These are phyloP conservation scores for Periconia digitata DNA, from an alignment of 2,329 filamentous ascomycete genomes.

Conservation along the genomic window DNA sequence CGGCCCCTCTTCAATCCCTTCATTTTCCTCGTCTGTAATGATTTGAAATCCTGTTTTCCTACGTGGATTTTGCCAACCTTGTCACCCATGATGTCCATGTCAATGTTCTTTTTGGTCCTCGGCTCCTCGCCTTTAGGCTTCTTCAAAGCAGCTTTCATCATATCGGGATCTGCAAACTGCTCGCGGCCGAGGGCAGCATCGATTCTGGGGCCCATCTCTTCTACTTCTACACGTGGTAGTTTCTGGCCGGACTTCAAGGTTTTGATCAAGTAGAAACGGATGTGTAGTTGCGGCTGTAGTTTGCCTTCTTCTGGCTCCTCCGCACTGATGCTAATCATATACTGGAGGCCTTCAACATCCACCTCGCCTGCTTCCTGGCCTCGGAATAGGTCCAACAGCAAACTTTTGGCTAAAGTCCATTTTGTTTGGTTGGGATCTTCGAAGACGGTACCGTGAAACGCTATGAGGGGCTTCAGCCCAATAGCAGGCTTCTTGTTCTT, in stretches of 20 bases:
- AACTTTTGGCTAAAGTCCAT: conserved; percentile 82
- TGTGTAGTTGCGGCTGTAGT: conserved; percentile 54
- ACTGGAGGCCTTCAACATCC: conserved; percentile 93
- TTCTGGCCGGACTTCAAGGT: conserved; percentile 87
- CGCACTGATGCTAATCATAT: conserved; percentile 79
- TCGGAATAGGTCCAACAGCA: conserved; percentile 89
- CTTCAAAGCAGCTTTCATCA: conserved; percentile 89
- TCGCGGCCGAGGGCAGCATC: conserved; percentile 85
- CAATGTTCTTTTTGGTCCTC: conserved; percentile 93
- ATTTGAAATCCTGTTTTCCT: conserved; percentile 82
- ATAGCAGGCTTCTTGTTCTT: conserved; percentile 65
- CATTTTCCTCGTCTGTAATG: conserved; percentile 97
- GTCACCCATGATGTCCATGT: conserved; percentile 88
- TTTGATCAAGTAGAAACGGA: conserved; percentile 82
- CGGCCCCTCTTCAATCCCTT: conserved; percentile 91
- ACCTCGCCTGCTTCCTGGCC: conserved; percentile 78
- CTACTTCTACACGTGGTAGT: conserved; percentile 86
- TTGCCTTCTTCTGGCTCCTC: conserved; percentile 55
- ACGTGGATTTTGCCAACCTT: conserved; percentile 94
- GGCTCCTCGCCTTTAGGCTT: conserved; percentile 75
- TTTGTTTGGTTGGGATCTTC: conserved; percentile 77
- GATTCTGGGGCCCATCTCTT: conserved; percentile 93
- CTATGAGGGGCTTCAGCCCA: conserved; percentile 83
- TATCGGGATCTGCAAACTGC: conserved; percentile 73
- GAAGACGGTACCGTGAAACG: conserved; percentile 88